phyloP scores from a whole-genome alignment of 208 protist genomes.

The Crithidia sp. region DNA sequence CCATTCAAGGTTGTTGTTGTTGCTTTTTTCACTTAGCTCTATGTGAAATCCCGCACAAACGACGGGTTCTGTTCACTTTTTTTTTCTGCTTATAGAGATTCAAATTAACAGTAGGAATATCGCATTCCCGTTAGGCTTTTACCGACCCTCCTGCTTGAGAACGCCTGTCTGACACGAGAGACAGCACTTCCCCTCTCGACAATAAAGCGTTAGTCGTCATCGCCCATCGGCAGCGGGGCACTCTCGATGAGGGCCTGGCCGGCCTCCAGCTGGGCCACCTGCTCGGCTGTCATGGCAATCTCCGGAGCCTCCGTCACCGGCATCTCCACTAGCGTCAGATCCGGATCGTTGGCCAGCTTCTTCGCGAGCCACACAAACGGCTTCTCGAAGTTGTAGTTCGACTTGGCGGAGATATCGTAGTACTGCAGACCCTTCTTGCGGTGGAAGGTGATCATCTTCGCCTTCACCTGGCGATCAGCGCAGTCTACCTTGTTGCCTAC shows the following conservation, averaged over 20 bases:
- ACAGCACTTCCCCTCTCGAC: constrained; percentile 2
- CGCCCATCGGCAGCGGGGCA: constrained; percentile 94
- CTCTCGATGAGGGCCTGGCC: constrained; percentile 88
- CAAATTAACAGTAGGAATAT: background rate
- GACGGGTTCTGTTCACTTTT: background rate
- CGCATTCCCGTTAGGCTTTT: background rate
- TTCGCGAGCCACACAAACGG: constrained; percentile 99
- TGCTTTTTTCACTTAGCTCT: no score
- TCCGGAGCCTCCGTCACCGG: constrained; percentile 79
- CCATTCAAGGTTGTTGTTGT: no score
- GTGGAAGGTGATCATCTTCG: constrained; percentile 99
- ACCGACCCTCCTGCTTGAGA: background rate
- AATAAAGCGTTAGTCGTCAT: constrained; percentile 95
- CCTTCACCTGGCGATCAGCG: constrained; percentile 99
- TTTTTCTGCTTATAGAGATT: background rate
- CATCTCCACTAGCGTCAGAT: constrained; percentile 95
- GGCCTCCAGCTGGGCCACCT: constrained; percentile 84
- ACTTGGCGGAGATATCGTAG: constrained; percentile 99
- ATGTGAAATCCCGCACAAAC: no score
- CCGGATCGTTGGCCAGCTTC: constrained; percentile 95
- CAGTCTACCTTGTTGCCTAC: constrained; percentile 99
- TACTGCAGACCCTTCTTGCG: constrained; percentile 99
- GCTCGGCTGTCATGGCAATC: constrained; percentile 76
- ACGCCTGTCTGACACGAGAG: background rate
- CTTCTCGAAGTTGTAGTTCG: constrained; percentile 99